These are phyloP conservation scores for Baudoinia panamericana DNA, from an alignment of 495 filamentous ascomycete genomes.

Conservation along the genomic window DNA sequence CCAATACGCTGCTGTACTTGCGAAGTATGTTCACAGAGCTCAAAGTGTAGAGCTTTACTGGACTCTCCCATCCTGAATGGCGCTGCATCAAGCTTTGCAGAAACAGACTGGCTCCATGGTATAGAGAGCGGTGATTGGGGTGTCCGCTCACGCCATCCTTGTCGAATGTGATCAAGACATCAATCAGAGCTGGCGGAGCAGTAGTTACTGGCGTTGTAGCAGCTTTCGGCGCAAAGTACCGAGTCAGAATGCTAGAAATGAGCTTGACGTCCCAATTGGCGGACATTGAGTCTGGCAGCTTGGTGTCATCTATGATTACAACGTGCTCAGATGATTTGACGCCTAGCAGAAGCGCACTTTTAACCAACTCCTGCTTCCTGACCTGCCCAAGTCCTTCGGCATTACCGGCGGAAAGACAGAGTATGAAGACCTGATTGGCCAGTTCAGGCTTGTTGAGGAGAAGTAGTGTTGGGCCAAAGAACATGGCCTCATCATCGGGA, in stretches of 20 bases:
- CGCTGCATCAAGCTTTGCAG: conserved; percentile 46
- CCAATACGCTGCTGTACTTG: conserved; percentile 70
- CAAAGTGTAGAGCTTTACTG: conserved; percentile 73
- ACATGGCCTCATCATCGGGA: conserved; percentile 98
- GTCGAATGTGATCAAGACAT: conserved; percentile 84
- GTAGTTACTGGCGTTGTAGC: conserved; percentile 27
- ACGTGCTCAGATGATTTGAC: conserved; percentile 61
- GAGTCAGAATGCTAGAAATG: conserved; percentile 53
- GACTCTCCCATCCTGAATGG: conserved; percentile 52
- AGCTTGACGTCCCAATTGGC: conserved; percentile 55
- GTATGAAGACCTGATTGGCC: conserved; percentile 82
- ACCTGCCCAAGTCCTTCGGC: conserved; percentile 75
- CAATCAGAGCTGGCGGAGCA: conserved; percentile 44
- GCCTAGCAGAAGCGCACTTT: conserved; percentile 63
- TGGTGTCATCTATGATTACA: conserved; percentile 63
- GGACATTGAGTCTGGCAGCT: conserved; percentile 81
- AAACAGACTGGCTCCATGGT: conserved; percentile 67
- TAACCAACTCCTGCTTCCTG: conserved; percentile 68
- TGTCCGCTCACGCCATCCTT: conserved; percentile 63
- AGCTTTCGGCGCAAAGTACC: conserved; percentile 54
- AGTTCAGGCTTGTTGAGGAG: conserved; percentile 59
- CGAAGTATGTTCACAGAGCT: conserved; percentile 52
- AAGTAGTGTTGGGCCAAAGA: conserved; percentile 82
- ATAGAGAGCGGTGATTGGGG: conserved; percentile 81
- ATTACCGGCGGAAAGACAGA: conserved; percentile 82